Percentiles rank a stretch among this genome's conserved stretches.
phyloP scores from a whole-genome alignment of 176 grass and related monocot species.

The Melocanna baccifera region DNA sequence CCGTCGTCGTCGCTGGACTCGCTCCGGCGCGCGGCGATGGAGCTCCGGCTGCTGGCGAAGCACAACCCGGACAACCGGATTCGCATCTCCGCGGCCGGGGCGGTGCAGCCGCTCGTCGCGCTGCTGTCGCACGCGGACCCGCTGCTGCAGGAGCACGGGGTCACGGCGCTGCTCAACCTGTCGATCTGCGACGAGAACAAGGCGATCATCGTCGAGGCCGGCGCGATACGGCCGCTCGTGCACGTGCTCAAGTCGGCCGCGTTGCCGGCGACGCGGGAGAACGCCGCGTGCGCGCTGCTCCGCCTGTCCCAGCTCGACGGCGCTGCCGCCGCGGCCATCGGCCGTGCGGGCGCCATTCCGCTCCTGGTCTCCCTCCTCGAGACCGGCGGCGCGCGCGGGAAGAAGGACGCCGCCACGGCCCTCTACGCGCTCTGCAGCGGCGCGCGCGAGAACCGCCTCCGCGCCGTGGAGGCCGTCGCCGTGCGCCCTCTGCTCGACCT shows the following conservation, averaged over 20 bases:
- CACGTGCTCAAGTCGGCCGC: constrained; percentile 62
- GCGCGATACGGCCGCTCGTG: constrained; percentile 70
- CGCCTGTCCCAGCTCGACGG: constrained; percentile 63
- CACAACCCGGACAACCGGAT: constrained; percentile 89
- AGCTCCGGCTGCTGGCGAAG: constrained; percentile 82
- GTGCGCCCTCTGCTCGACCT: constrained; percentile 69
- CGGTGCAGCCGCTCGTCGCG: constrained; percentile 51
- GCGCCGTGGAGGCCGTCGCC: constrained; percentile 59
- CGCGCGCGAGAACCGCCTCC: constrained; percentile 60
- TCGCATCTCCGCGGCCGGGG: constrained; percentile 71
- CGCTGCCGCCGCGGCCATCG: constrained; percentile 49
- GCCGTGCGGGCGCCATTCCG: constrained; percentile 64
- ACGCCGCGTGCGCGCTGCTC: constrained; percentile 78
- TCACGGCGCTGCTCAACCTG: constrained; percentile 90
- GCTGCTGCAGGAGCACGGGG: constrained; percentile 72
- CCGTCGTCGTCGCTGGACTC: constrained; percentile 52
- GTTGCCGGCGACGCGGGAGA: constrained; percentile 65
- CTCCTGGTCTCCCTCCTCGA: constrained; percentile 74
- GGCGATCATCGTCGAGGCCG: constrained; percentile 52
- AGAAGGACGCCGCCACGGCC: constrained; percentile 90
- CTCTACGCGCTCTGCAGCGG: constrained; percentile 67
- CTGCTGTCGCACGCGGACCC: constrained; percentile 83
- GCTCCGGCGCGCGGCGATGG: constrained; percentile 55
- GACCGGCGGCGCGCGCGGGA: constrained; percentile 61
- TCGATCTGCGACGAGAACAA: constrained; percentile 95